Evolutionary conservation across 2,329 filamentous ascomycete genomes (phyloP), one percentile per base, ranked within the genome.

Genomic region (Fusarium sp.): DNA sequence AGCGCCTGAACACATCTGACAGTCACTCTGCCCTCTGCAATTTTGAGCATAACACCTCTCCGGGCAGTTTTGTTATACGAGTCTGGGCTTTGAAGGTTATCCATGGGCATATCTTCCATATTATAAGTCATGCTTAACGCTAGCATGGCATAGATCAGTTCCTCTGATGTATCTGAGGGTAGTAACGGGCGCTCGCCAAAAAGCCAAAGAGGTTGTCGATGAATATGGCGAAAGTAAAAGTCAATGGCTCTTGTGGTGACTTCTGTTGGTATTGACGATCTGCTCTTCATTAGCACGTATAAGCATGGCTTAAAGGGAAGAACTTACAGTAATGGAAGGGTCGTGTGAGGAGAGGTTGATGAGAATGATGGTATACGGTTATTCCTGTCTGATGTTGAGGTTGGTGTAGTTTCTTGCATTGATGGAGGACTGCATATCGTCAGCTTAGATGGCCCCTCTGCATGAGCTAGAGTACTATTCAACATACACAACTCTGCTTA

Each of bases 121-220:
- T 30, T 18, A 10, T 54, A 58, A 7, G 43, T 69, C 10, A 60
- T 21, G 1, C 40, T 50, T 8, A 74, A n/a, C 3, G 71, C 67
- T 9, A 74, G 4, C 8, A 74, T 54, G 5, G 32, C 32, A 46
- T 43, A 60, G 3, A 60, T 28, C 1, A 74, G 33, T 4, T 66
- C 71, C 5, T 63, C 64, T 3, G 57, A 63, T 7, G 30, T 42
- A 12, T 66, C 53, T 6, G 32, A 35, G 0, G 42, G 40, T 4
- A 46, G 4, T 13, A 61, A 16, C 0, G 37, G 54, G 3, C 49
- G 23, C 10, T 46, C 35, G 1, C 71, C 49, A 0, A 74, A 74
- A 4, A 74, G 21, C 71, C 72, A 74, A 1, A 74, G 21, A 5
- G 72, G 72, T 23, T 74, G 72, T 3, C 67, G 67, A 28, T 74